These are phyloP conservation scores for Pseudogymnoascus verrucosus DNA, from an alignment of 2,329 filamentous ascomycete genomes.

Conservation along the genomic window DNA sequence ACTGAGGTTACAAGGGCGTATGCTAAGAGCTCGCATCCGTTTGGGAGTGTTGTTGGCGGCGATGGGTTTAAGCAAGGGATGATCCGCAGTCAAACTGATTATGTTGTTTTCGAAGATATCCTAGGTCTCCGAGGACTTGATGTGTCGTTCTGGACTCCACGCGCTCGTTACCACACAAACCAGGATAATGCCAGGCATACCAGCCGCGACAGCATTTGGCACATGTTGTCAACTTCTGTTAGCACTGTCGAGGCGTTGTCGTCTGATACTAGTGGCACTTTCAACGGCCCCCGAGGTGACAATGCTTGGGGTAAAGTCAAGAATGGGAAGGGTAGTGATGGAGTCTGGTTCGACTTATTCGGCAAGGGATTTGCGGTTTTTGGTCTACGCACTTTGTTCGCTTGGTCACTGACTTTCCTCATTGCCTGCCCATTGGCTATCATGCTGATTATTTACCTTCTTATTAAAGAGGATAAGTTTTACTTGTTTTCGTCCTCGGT, in stretches of 20 bases:
- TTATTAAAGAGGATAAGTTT: constrained; percentile 70
- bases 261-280: constrained; percentile 56
- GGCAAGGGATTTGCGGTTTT: constrained; percentile 73
- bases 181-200: constrained; percentile 81
- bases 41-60: constrained; percentile 71
- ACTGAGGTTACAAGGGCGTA: constrained; percentile 78
- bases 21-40: constrained; percentile 61
- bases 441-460: constrained; percentile 57
- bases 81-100: constrained; percentile 84
- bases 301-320: constrained; percentile 52
- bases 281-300: constrained; percentile 51
- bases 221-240: constrained; percentile 84
- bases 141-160: constrained; percentile 81
- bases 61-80: constrained; percentile 77
- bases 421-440: constrained; percentile 71
- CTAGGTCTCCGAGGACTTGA: constrained; percentile 83
- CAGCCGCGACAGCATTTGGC: constrained; percentile 67
- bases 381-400: constrained; percentile 74
- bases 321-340: constrained; percentile 58
- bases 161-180: constrained; percentile 82
- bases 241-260: constrained; percentile 66
- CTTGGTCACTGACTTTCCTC: constrained; percentile 75
- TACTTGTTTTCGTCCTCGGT: constrained; percentile 70
- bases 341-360: constrained; percentile 92
- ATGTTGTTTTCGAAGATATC: constrained; percentile 68